Base-by-base conservation (phyloP, 1,139 yeast genomes). In the Pichia sp. region DNA sequence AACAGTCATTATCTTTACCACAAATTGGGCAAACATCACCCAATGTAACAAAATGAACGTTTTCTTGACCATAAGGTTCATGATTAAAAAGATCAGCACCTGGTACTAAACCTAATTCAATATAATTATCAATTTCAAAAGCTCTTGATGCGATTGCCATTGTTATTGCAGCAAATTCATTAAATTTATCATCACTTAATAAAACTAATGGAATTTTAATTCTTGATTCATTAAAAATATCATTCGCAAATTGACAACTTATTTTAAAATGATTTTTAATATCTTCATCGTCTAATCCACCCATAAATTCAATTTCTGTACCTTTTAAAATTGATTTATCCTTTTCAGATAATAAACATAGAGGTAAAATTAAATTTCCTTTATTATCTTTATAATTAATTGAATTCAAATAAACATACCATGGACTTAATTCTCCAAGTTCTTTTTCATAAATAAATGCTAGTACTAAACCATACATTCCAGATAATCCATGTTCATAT, bases 11-110 rank as follows among this genome's bases (percentile, higher is more conserved):
- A n/a, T 67, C 53, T 42, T 74, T 81, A 6, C 96, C 96, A 69
- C 96, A 89, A 26, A 63, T 58, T 2, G 62, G 74, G 64, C 96
- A 89, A 0, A 86, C 95, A 27, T 76, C 80, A 29, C 74, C 82
- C 30, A 76, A 69, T 39, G 90, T 74, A 45, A 83, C 85, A 60
- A 89, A 89, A 61, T 84, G 87, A 6, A 83, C 89, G 55, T 79
- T 72, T 44, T 81, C 85, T 37, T 74, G 68, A 1, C 65, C 68
- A 30, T 51, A 69, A 9, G 74, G 73, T 34, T 76, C 67, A 59
- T 87, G 96, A 55, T 89, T 89, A 66, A 89, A 89, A 41, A 90
- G 67, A 62, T 90, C 96, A 0, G 96, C 97, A 16, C 90, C 90
- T 0, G 97, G 96, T 29, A 89, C 96, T 49, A 90, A 66, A 0